These are phyloP conservation scores for Alloteropsis semialata DNA, from an alignment of 176 grass and related monocot genomes.

Conservation along the genomic window DNA sequence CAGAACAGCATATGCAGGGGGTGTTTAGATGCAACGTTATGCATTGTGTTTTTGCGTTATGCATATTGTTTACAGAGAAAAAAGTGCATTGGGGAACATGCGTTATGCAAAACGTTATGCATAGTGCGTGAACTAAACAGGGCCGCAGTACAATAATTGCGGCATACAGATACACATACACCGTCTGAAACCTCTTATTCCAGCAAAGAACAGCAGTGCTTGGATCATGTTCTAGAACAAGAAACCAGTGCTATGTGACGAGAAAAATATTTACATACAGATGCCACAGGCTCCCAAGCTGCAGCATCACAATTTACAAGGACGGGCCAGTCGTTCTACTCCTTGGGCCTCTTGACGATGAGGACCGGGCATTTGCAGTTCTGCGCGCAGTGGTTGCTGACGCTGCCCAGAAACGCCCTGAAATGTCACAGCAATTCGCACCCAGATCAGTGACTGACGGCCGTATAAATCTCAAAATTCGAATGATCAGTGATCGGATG, in stretches of 20 bases:
- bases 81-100: too few relatives aligned
- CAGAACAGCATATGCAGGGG: too few relatives aligned
- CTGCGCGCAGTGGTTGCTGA: slow-evolving; percentile 62
- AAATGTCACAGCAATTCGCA: not conserved
- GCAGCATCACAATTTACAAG: not conserved
- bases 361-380: slow-evolving; percentile 58
- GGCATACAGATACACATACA: too few relatives aligned
- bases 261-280: too few relatives aligned
- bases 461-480: not conserved
- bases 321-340: not conserved
- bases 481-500: too few relatives aligned
- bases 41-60: too few relatives aligned
- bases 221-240: not conserved
- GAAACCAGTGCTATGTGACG: not conserved
- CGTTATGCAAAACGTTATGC: too few relatives aligned
- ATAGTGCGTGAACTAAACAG: too few relatives aligned
- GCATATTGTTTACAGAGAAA: too few relatives aligned
- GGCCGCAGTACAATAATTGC: not conserved
- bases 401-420: slow-evolving; percentile 58
- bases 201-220: not conserved
- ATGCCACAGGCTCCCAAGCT: not conserved
- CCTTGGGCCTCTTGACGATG: slow-evolving; percentile 46
- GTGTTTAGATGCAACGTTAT: too few relatives aligned
- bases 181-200: not conserved
- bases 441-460: not conserved